Conservation (phyloP, 1,139 yeast genomes). For the Hanseniaspora uvarum region DNA sequence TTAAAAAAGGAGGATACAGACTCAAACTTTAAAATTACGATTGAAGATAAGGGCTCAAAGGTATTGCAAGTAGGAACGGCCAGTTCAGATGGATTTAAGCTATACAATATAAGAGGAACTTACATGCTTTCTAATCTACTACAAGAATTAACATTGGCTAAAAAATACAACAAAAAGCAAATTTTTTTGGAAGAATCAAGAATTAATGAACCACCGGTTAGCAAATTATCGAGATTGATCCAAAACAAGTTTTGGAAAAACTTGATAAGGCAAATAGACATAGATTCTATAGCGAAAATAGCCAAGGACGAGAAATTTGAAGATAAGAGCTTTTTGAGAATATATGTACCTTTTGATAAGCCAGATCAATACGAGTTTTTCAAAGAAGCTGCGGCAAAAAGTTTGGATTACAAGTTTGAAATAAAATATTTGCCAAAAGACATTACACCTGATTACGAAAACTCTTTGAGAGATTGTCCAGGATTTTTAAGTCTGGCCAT, state of each 20-base stretch:
- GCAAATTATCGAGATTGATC: slow-evolving; percentile 63
- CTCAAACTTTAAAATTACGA: slow-evolving; percentile 73
- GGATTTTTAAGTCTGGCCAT: slow-evolving; percentile 80
- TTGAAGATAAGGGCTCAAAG: slow-evolving; percentile 90
- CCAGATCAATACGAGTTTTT: slow-evolving; percentile 67
- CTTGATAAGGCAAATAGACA: slow-evolving; percentile 63
- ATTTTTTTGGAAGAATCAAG: slow-evolving; percentile 74
- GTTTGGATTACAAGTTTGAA: slow-evolving; percentile 56
- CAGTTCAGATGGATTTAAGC: slow-evolving; percentile 69
- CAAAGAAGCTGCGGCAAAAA: slow-evolving; percentile 40
- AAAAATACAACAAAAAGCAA: slow-evolving; percentile 64
- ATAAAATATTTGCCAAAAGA: slow-evolving; percentile 58
- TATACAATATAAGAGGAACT: slow-evolving; percentile 72
- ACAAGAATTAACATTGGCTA: slow-evolving; percentile 84
- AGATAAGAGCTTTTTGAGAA: slow-evolving; percentile 46
- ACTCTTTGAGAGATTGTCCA: slow-evolving; percentile 70
- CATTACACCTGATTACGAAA: slow-evolving; percentile 60
- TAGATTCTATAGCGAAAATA: slow-evolving; percentile 51
- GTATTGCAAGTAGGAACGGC: slow-evolving; percentile 74
- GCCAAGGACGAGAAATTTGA: slow-evolving; percentile 70
- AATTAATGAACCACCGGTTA: slow-evolving; percentile 79
- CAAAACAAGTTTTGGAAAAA: slow-evolving; percentile 71
- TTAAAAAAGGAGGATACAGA: slow-evolving; percentile 79
- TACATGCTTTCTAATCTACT: slow-evolving; percentile 80
- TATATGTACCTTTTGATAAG: slow-evolving; percentile 66